A percentile compares a stretch with the other conserved stretches of the same genome.
phyloP scores from a whole-genome alignment of 345 rosid genomes.

The Arabis hirsuta region DNA sequence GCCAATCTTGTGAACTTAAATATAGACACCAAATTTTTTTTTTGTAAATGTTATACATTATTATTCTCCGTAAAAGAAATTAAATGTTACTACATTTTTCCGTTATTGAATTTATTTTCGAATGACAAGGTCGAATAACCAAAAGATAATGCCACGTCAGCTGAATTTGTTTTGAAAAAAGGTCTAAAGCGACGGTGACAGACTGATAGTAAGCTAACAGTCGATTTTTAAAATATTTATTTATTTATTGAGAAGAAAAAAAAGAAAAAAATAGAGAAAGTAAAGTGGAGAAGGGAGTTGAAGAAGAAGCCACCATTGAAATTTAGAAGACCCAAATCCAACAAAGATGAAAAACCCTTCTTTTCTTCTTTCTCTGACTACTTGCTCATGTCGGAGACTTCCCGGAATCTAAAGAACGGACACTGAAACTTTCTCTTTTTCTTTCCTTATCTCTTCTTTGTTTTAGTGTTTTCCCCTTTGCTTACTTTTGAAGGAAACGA shows the following conservation, averaged over 20 bases:
- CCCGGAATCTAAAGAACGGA: constrained; percentile 22
- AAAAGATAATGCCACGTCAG: too few species aligned
- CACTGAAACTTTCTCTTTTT: constrained; percentile 10
- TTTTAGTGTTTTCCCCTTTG: constrained; percentile 28
- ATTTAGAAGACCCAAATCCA: not conserved
- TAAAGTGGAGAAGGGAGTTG: constrained; percentile 33
- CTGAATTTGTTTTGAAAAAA: too few species aligned
- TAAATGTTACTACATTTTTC: too few species aligned
- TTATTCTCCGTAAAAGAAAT: too few species aligned
- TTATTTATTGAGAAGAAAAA: not conserved
- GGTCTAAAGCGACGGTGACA: constrained; percentile 20
- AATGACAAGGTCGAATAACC: too few species aligned
- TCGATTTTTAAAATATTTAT: constrained; percentile 20
- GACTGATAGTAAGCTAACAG: constrained; percentile 29
- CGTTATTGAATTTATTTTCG: too few species aligned
- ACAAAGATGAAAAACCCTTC: not conserved
- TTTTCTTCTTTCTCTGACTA: constrained; percentile 11
- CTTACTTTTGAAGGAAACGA: constrained; percentile 36
- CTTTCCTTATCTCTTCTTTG: constrained; percentile 27
- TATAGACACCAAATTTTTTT: too few species aligned
- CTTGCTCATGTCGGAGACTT: constrained; percentile 36
- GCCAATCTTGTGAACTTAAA: too few species aligned
- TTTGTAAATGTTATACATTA: too few species aligned
- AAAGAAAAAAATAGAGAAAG: not conserved
- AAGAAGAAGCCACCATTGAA: constrained; percentile 18